phyloP scores from a whole-genome alignment of 1,284 basidiomycete genomes.

The Cystobasidium pallidum region DNA sequence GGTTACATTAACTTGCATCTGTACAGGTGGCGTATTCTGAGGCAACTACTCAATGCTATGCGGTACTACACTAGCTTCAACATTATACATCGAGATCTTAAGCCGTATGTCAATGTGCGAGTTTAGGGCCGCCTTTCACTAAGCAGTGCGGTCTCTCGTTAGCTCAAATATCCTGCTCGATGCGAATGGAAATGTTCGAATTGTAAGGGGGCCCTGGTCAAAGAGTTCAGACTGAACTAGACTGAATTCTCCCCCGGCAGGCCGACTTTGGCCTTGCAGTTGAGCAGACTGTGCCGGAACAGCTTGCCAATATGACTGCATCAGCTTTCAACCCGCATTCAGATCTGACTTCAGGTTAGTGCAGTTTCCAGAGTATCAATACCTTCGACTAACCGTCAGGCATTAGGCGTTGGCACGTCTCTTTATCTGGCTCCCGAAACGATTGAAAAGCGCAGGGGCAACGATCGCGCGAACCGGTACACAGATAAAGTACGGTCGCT shows the following conservation, averaged over 20 bases:
- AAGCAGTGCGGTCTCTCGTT: neutral
- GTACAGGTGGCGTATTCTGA: slow-evolving; percentile 48
- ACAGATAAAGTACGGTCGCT: slow-evolving; percentile 31
- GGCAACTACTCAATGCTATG: slow-evolving; percentile 53
- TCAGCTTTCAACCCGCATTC: slow-evolving; percentile 46
- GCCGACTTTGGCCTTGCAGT: slow-evolving; percentile 53
- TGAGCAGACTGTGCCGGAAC: slow-evolving; percentile 48
- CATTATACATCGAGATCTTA: slow-evolving; percentile 54
- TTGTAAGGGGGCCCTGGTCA: slow-evolving; percentile 43
- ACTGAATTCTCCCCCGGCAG: neutral
- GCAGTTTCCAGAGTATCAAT: neutral
- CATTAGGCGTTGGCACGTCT: slow-evolving; percentile 51
- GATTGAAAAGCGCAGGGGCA: slow-evolving; percentile 27
- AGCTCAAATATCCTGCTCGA: slow-evolving; percentile 52
- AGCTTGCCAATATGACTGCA: slow-evolving; percentile 26
- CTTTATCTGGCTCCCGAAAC: slow-evolving; percentile 53
- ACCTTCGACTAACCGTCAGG: no score
- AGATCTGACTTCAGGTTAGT: slow-evolving; percentile 52
- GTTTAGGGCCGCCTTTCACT: neutral
- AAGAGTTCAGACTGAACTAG: neutral
- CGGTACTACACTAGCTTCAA: slow-evolving; percentile 49
- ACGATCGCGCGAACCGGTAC: slow-evolving; percentile 21
- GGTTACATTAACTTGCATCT: neutral
- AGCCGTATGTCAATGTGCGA: slow-evolving; percentile 45
- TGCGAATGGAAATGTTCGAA: slow-evolving; percentile 51